Conservation (phyloP, 202 grass and related monocot genomes). For the Thinopyrum obtusiflorum region DNA sequence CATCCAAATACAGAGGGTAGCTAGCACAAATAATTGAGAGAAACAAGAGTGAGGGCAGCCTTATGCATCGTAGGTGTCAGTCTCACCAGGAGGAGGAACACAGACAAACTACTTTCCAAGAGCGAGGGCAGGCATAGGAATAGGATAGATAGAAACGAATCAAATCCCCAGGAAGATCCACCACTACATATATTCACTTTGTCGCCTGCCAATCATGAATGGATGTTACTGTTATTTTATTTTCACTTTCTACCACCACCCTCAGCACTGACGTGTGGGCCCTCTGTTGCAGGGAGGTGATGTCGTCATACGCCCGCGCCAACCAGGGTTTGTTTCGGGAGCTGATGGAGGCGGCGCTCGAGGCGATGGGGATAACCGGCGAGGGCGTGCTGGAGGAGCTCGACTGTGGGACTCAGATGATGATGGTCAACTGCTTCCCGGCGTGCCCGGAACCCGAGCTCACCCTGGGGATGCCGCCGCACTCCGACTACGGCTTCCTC, state of each 20-base stretch:
- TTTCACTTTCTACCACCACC: neutral
- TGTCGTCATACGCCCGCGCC: slow-evolving; percentile 33
- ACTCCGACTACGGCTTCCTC: slow-evolving; percentile 82
- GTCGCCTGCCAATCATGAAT: neutral
- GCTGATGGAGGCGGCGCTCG: slow-evolving; percentile 41
- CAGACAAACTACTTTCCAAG: neutral
- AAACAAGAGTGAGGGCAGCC: no score
- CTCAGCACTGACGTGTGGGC: neutral
- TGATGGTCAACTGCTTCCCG: slow-evolving; percentile 79
- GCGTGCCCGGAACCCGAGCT: slow-evolving; percentile 74
- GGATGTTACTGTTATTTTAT: neutral
- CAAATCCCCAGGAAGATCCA: neutral
- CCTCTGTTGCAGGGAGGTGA: slow-evolving; percentile 23
- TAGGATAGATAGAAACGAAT: neutral
- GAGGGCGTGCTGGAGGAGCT: slow-evolving; percentile 38
- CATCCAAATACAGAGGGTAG: neutral
- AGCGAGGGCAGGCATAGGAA: neutral
- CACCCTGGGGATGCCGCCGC: slow-evolving; percentile 80
- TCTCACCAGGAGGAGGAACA: neutral
- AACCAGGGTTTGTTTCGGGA: slow-evolving; percentile 43
- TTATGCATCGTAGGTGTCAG: neutral
- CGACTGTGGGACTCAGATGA: slow-evolving; percentile 39
- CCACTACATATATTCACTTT: neutral
- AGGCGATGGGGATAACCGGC: slow-evolving; percentile 28
- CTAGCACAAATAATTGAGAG: neutral